These are phyloP conservation scores for Claviceps lovelessii DNA, from an alignment of 2,329 filamentous ascomycete species.

Conservation along the genomic window DNA sequence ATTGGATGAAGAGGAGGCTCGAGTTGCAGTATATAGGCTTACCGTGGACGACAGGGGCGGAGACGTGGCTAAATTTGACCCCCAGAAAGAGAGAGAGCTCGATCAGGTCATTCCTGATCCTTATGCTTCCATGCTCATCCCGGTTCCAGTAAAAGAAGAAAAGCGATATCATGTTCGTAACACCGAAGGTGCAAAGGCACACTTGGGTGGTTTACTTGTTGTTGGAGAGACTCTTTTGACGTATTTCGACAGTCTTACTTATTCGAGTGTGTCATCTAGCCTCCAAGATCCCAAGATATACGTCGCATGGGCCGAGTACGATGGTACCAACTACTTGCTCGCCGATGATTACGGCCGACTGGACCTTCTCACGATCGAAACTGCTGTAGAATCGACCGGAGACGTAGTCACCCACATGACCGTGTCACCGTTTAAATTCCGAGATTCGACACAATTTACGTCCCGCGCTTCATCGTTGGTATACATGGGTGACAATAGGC, in stretches of 20 bases:
- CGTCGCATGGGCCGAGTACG: conserved; percentile 78
- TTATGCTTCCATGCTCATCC: conserved; percentile 47
- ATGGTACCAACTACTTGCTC: conserved; percentile 70
- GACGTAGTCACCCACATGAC: conserved; percentile 59
- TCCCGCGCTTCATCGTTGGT: conserved; percentile 67
- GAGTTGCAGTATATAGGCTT: conserved; percentile 44
- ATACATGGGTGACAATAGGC: conserved; percentile 55
- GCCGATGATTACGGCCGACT: conserved; percentile 83
- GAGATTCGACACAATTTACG: conserved; percentile 27
- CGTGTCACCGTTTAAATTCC: conserved; percentile 33
- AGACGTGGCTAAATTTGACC: conserved; percentile 40
- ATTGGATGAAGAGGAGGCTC: conserved; percentile 36
- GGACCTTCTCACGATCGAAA: conserved; percentile 67
- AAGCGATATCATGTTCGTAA: conserved; percentile 49
- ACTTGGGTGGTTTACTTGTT: conserved; percentile 56
- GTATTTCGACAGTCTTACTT: conserved; percentile 70
- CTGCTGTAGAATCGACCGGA: conserved; percentile 48
- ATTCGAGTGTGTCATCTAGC: conserved; percentile 47
- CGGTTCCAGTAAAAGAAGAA: conserved; percentile 41
- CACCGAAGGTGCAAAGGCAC: conserved; percentile 36
- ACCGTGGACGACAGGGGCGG: conserved; percentile 44
- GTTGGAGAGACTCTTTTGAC: conserved; percentile 69
- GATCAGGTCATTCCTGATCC: conserved; percentile 38
- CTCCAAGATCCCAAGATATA: conserved; percentile 70
- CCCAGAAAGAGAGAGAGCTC: conserved; percentile 39